Evolutionary conservation across 805 yeast species (phyloP), one percentile per base, ranked within the genome.

Genomic region (Saturnispora zaruensis): DNA sequence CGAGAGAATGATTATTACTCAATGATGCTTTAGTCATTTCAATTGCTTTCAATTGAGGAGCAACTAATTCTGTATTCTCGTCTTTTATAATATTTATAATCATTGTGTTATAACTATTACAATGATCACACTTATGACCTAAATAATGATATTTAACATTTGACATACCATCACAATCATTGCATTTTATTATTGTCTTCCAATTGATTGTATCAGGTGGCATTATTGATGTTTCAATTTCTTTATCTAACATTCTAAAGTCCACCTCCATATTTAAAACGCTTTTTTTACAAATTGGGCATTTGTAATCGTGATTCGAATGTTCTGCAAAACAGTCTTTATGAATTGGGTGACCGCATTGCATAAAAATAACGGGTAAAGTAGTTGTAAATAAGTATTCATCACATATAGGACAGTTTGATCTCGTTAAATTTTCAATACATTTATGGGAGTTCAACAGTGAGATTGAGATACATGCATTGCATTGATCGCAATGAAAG

Each of bases 261-360:
- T 87, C 87, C 2, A 93, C 81, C 59, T 86, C 96, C 80, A 90
- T 89, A 66, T 89, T 87, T 34, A 84, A 73, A 46, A 91, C 79
- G 0, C 96, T 84, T 57, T 85, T 80, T 49, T 87, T 82, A 63
- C 98, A 90, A 2, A 87, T 75, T 1, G 98, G 98, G 65, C 98
- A 90, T 63, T 87, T 87, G 72, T 88, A 90, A 14, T 86, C 79
- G 62, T 85, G 88, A 56, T 81, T 76, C n/a, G 87, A 78, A 63
- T 84, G 81, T 55, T 87, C 91, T 53, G 82, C 82, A 64, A 81
- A 89, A 65, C 98, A 90, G 25, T 65, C 60, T 63, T 88, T 87
- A 67, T 90, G 98, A 51, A 90, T 90, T 36, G 96, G 87, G 66
- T 90, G 98, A 2, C 97, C 96, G 67, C 98, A 90, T 45, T 76